Evolutionary conservation across 179 eudicot genomes (phyloP).

Genomic region (Corrigiola litoralis): DNA sequence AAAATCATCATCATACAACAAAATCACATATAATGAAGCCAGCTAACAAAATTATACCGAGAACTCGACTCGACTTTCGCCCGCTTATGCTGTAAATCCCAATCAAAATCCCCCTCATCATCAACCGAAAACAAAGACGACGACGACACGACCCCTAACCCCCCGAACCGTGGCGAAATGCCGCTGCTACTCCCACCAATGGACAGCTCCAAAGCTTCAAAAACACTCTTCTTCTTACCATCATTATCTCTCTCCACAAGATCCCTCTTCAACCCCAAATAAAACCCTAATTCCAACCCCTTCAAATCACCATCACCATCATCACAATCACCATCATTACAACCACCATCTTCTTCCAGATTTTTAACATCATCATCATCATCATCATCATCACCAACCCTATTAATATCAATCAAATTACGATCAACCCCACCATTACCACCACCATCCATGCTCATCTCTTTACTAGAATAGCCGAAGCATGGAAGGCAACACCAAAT

Average conservation of each 20-base stretch:
- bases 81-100: conserved; percentile 38
- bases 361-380: conserved; percentile 11
- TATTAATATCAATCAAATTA: neutral
- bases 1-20: no score
- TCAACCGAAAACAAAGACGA: neutral
- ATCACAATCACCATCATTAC: neutral
- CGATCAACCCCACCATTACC: conserved; percentile 8
- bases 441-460: no score
- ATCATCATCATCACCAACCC: conserved; percentile 28
- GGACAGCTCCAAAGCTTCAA: conserved; percentile 29
- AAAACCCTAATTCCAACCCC: conserved; percentile 27
- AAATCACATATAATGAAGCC: neutral
- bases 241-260: neutral
- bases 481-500: conserved; percentile 65
- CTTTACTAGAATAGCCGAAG: conserved; percentile 40
- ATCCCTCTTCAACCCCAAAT: conserved; percentile 12
- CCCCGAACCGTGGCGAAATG: neutral
- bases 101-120: conserved; percentile 1
- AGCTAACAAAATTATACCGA: conserved; percentile 19
- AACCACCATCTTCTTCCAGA: neutral
- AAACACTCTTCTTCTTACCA: conserved; percentile 12
- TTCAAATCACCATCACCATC: neutral
- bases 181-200: conserved; percentile 28
- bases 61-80: conserved; percentile 29
- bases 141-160: neutral